Base-by-base conservation (phyloP, 164 flowering plant species). In the Vitis amurensis region DNA sequence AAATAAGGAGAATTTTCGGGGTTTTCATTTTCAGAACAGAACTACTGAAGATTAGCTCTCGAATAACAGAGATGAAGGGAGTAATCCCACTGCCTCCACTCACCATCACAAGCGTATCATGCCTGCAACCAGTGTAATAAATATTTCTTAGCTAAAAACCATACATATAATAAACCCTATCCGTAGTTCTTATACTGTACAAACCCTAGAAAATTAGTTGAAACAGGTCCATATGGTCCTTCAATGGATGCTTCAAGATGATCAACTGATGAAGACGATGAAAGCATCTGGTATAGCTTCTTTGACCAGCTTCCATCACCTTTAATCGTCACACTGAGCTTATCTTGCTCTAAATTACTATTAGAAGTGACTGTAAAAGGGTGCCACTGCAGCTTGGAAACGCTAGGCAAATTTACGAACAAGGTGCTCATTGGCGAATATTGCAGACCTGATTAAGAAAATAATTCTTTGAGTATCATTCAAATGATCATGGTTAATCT, bases 161-260 rank as follows among this genome's bases (percentile, higher is more conserved):
- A 31, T 4, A 6, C 44, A 31, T 31, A 0, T 31, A 31, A 31
- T 31, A 4, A 31, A 31, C 27, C 27, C 27, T 23, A 23, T 23
- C 27, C 27, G 0, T 23, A 23, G 27, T 23, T 23, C 27, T 23
- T 60, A 63, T 48, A 52, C 19, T 27, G 0, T 11, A 10, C 44
- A 9, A 13, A 88, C 92, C 91, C 82, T 49, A 82, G 77, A 61
- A 89, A 82, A 71, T 82, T 61, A 30, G 85, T 71, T 48, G 92
- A 74, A 30, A 77, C 61, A 59, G 97, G 94, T 30, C 96, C 97
- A 77, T 92, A 90, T 2, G 97, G 97, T 68, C 97, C 96, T 83
- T 90, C 98, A 48, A 92, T 58, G 14, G 91, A 79, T 66, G 86
- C 89, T 13, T 76, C 77, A 60, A 90, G 89, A 12, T 71, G 87